phyloP scores from a whole-genome alignment of 306 rosid species.

The Gastrolobium bilobum region DNA sequence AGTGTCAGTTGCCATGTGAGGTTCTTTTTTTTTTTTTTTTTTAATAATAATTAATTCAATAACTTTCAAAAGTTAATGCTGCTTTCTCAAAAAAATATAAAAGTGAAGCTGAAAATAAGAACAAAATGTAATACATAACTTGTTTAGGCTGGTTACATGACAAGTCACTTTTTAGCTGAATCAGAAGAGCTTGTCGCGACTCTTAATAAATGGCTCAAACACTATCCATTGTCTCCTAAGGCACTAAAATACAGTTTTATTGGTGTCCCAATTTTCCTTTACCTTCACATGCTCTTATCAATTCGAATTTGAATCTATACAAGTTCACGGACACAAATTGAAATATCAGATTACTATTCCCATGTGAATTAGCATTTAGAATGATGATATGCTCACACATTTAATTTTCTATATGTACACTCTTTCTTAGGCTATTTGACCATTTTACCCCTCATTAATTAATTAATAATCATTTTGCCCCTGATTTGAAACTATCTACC shows the following conservation, averaged over 20 bases:
- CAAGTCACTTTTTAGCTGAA: constrained; percentile 10
- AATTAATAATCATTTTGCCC: no score
- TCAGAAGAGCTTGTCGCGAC: not conserved
- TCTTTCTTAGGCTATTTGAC: no score
- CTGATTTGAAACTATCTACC: no score
- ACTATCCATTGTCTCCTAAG: constrained; percentile 38
- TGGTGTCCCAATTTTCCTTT: not conserved
- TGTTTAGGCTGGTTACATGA: constrained; percentile 34
- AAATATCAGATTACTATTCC: not conserved
- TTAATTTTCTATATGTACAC: not conserved
- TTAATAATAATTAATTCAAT: not conserved
- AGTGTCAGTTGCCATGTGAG: constrained; percentile 18
- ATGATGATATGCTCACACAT: not conserved
- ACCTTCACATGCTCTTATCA: constrained; percentile 35
- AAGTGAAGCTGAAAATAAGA: constrained; percentile 31
- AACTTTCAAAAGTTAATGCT: constrained; percentile 14
- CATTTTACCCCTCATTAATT: no score
- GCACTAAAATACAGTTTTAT: constrained; percentile 9
- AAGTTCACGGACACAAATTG: not conserved
- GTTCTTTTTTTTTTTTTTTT: not conserved
- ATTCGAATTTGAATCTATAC: constrained; percentile 28
- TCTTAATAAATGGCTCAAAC: constrained; percentile 25
- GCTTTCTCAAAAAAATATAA: not conserved
- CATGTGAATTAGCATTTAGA: constrained; percentile 14
- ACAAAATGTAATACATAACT: constrained; percentile 41